Base-by-base conservation (phyloP, 2,329 filamentous ascomycete species). In the Biscogniauxia sp. region DNA sequence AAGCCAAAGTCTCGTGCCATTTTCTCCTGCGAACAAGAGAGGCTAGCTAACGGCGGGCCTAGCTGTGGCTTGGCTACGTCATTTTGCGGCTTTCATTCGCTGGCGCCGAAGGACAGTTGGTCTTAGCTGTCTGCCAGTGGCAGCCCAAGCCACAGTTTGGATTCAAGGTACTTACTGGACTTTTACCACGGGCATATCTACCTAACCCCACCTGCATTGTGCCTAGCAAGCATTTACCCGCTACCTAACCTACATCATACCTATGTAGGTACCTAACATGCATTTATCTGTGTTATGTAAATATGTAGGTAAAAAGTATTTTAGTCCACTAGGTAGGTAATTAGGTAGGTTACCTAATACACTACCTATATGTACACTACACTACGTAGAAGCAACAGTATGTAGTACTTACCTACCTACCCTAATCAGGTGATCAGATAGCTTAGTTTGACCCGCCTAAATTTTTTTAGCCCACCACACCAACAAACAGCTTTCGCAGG, bases 361-460 rank as follows among this genome's bases (percentile, higher is more conserved):
- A n/a, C n/a, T n/a, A n/a, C n/a, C n/a, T n/a, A n/a, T n/a, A n/a
- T n/a, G n/a, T n/a, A n/a, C n/a, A n/a, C n/a, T n/a, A n/a, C n/a
- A n/a, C n/a, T 23, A 23, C 23, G 2, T 23, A 23, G 23, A n/a
- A n/a, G 23, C 23, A 3, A 23, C 23, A 5, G 23, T 23, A 23
- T 23, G 23, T 23, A 23, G 8, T 49, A 58, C 54, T 61, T 2
- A 65, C 61, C 60, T 26, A 62, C 49, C 26, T 61, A 66, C 69
- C 69, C 70, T 72, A 72, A 72, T 72, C 70, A 72, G 68, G 69
- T 70, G 69, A 71, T 69, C 51, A 28, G 25, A 15, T 63, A 52
- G 51, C 49, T 58, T 23, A 23, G 23, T 5, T 23, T 5, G 59
- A 64, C 62, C 52, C 45, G 23, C 55, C 32, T 62, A 63, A 62